These are phyloP conservation scores for Plasmopara halstedii DNA, from an alignment of 352 stramenopile genomes.

Conservation along the genomic window DNA sequence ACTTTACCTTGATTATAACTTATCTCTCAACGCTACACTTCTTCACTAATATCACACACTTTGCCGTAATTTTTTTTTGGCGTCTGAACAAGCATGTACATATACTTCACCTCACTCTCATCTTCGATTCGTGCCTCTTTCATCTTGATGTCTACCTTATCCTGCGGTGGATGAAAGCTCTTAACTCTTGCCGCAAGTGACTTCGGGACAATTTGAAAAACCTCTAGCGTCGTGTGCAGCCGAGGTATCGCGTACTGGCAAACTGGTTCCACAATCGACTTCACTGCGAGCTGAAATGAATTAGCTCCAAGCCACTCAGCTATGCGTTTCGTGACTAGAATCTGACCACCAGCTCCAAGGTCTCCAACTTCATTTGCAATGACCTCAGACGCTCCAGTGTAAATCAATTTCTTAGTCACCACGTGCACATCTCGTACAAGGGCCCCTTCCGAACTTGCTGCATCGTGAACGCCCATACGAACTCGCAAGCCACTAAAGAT, in stretches of 20 bases:
- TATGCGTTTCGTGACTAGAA: slow-evolving; percentile 38
- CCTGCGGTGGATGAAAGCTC: slow-evolving; percentile 11
- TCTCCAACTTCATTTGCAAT: slow-evolving; percentile 47
- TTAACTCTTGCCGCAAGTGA: slow-evolving; percentile 6
- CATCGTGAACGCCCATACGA: slow-evolving; percentile 43
- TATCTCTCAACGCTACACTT: background rate
- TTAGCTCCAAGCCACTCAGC: slow-evolving; percentile 27
- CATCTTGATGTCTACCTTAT: slow-evolving; percentile 12
- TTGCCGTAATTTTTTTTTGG: background rate
- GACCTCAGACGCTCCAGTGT: slow-evolving; percentile 35
- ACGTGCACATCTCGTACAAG: slow-evolving; percentile 28
- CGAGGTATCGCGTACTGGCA: slow-evolving; percentile 23
- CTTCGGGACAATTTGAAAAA: slow-evolving; percentile 31
- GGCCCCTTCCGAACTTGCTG: slow-evolving; percentile 19
- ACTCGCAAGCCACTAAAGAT: slow-evolving; percentile 41
- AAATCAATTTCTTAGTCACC: slow-evolving; percentile 35
- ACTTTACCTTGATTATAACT: no score
- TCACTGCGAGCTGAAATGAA: slow-evolving; percentile 9
- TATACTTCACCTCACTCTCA: slow-evolving; percentile 6
- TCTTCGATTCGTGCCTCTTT: slow-evolving; percentile 3
- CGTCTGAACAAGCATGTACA: slow-evolving; percentile 11
- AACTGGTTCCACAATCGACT: slow-evolving; percentile 21
- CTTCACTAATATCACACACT: background rate
- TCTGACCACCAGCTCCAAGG: slow-evolving; percentile 39
- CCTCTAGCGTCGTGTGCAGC: slow-evolving; percentile 19